Evolutionary conservation across 305 asterid genomes (phyloP).

Genomic region (Solanum chacoense): DNA sequence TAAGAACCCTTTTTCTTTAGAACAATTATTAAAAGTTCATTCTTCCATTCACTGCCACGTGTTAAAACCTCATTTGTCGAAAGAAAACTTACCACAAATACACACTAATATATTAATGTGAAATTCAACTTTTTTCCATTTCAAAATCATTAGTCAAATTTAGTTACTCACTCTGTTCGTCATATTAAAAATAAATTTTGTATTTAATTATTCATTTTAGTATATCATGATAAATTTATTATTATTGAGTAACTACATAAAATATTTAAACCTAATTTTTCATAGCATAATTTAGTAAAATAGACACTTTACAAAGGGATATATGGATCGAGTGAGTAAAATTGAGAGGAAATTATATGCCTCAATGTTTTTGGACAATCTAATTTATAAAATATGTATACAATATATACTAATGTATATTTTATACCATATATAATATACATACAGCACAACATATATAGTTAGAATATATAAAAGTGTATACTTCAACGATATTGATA

Average conservation of each 20-base stretch:
- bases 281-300: neutral
- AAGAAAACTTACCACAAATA: neutral
- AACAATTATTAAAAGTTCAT: neutral
- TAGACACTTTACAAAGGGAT: neutral
- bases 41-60: constrained; percentile 6
- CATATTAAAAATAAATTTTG: neutral
- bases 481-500: neutral
- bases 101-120: neutral
- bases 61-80: constrained; percentile 8
- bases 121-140: neutral
- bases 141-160: neutral
- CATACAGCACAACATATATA: neutral
- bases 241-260: no score
- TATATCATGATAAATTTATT: neutral
- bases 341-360: neutral
- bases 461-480: neutral
- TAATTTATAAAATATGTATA: no score
- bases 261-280: neutral
- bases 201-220: neutral
- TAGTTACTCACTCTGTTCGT: neutral
- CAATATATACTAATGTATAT: neutral
- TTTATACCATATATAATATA: neutral
- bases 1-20: neutral
- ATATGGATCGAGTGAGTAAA: neutral
- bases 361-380: neutral